These are phyloP conservation scores for Daldinia decipiens DNA, from an alignment of 495 filamentous ascomycete species.

Conservation along the genomic window DNA sequence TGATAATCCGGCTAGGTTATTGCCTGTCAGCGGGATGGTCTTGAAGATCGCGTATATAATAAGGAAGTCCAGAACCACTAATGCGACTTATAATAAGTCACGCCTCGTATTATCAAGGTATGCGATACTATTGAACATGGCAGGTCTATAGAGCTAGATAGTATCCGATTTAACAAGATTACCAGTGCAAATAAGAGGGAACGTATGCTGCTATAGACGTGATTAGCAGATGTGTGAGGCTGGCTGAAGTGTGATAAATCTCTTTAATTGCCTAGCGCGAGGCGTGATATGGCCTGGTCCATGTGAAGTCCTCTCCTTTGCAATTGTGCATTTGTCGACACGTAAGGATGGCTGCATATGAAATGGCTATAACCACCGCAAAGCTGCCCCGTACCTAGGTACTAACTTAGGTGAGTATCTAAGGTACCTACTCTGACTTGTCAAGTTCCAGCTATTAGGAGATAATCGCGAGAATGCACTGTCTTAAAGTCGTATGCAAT, in stretches of 20 bases:
- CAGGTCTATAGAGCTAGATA: not conserved
- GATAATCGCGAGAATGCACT: not conserved
- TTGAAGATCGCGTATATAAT: not conserved
- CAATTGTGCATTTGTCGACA: not conserved
- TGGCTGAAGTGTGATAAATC: not conserved
- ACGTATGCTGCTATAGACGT: not conserved
- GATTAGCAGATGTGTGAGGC: not conserved
- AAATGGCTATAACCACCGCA: not conserved
- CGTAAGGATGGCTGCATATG: not conserved
- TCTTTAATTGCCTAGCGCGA: too few relatives aligned
- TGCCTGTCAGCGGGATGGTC: too few relatives aligned
- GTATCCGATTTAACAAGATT: not conserved
- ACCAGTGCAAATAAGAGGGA: not conserved
- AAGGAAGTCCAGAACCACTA: not conserved
- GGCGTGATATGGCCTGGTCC: not conserved
- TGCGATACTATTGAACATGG: not conserved
- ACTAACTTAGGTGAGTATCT: not conserved
- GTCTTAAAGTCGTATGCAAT: not conserved
- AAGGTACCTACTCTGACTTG: not conserved
- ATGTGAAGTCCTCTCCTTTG: not conserved
- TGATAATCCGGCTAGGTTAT: not conserved
- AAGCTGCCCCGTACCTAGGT: not conserved
- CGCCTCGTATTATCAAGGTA: not conserved
- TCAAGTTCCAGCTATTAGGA: not conserved
- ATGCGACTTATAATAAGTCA: not conserved